phyloP scores from a whole-genome alignment of 768 basidiomycete genomes.

The Cystofilobasidium capitatum region DNA sequence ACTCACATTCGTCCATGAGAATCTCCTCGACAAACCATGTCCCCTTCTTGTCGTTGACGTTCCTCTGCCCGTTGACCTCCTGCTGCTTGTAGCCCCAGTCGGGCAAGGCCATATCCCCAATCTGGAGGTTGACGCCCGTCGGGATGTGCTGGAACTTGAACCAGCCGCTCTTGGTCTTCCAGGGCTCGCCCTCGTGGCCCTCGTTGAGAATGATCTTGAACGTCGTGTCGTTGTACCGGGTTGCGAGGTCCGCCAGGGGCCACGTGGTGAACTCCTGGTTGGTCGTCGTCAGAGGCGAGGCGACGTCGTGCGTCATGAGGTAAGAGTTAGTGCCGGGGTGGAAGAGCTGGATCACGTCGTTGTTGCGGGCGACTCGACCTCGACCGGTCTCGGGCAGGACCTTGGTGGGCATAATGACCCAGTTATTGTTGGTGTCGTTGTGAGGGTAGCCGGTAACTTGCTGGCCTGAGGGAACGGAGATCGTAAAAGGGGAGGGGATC shows the following conservation, averaged over 20 bases:
- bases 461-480: constrained; percentile 52
- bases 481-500: not conserved
- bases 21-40: constrained; percentile 86
- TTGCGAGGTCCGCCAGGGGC: constrained; percentile 47
- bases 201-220: constrained; percentile 69
- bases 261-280: constrained; percentile 98
- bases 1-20: constrained; percentile 59
- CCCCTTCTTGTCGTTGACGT: constrained; percentile 62
- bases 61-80: constrained; percentile 97
- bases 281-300: constrained; percentile 90
- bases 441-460: constrained; percentile 94
- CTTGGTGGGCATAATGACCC: constrained; percentile 92
- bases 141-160: constrained; percentile 82
- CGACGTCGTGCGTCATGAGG: constrained; percentile 92
- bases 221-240: constrained; percentile 75
- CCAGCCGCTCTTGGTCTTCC: constrained; percentile 88
- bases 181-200: constrained; percentile 64
- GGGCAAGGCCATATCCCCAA: constrained; percentile 69
- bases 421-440: constrained; percentile 87
- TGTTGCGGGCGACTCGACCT: constrained; percentile 80
- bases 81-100: constrained; percentile 98
- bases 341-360: constrained; percentile 77
- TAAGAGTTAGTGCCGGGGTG: constrained; percentile 74
- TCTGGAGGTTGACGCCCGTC: constrained; percentile 91
- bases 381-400: constrained; percentile 88